A percentile compares a stretch with the other conserved stretches of the same genome.
These are phyloP conservation scores for Physaria fendleri DNA, from an alignment of 345 rosid species.

Conservation along the genomic window DNA sequence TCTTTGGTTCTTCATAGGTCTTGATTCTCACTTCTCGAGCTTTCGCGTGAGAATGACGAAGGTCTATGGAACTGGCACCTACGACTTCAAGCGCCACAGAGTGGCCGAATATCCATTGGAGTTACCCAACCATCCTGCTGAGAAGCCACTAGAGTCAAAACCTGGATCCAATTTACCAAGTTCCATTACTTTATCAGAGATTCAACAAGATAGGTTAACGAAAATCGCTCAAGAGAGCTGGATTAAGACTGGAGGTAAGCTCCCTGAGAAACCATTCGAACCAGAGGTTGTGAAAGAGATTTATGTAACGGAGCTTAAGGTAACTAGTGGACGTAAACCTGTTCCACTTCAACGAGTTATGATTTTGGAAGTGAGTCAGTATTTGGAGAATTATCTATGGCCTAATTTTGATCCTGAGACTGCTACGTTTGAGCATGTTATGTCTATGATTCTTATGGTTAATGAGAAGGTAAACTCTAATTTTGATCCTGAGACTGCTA, in stretches of 20 bases:
- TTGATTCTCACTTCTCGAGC: conserved; percentile 8
- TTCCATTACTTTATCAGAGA: conserved; percentile 84
- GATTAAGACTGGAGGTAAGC: conserved; percentile 42
- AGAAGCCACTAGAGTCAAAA: conserved; percentile 52
- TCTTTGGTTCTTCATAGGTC: background rate
- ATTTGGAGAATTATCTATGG: conserved; percentile 92
- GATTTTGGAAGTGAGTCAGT: conserved; percentile 95
- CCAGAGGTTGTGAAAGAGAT: conserved; percentile 73
- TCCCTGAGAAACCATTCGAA: conserved; percentile 52
- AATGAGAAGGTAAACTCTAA: conserved; percentile 87
- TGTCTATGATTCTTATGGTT: conserved; percentile 96
- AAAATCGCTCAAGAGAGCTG: conserved; percentile 77
- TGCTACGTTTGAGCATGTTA: conserved; percentile 83
- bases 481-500: conserved; percentile 65
- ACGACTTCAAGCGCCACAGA: conserved; percentile 96
- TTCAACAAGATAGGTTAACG: conserved; percentile 83
- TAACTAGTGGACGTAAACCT: conserved; percentile 64
- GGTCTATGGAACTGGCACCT: conserved; percentile 89
- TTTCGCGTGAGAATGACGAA: conserved; percentile 51
- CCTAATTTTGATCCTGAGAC: conserved; percentile 78
- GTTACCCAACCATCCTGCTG: conserved; percentile 35
- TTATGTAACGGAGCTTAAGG: conserved; percentile 69
- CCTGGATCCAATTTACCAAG: conserved; percentile 57
- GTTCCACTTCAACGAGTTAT: conserved; percentile 91
- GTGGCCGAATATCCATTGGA: conserved; percentile 97